These are phyloP conservation scores for Paramarasmius palmivorus DNA, from an alignment of 1,284 basidiomycete genomes.

Conservation along the genomic window DNA sequence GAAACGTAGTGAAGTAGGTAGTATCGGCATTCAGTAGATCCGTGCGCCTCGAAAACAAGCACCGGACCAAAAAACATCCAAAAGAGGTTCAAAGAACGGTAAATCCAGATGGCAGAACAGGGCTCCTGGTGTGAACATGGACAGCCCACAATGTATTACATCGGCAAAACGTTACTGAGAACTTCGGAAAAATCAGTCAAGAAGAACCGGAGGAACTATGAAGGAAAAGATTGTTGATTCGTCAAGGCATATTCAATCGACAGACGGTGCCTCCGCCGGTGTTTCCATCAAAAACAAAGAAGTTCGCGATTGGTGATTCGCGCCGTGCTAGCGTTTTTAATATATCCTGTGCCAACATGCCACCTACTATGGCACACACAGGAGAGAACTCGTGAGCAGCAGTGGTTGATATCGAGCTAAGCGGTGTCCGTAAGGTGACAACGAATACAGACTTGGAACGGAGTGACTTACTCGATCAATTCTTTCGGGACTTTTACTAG, in stretches of 20 bases:
- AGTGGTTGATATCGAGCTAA: conserved; percentile 64
- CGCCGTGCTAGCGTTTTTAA: conserved; percentile 88
- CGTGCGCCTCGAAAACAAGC: too few relatives aligned
- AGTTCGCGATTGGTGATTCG: conserved; percentile 91
- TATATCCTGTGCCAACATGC: conserved; percentile 93
- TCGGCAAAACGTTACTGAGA: too few relatives aligned
- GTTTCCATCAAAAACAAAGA: conserved; percentile 87
- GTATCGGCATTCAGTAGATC: too few relatives aligned
- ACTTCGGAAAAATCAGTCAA: too few relatives aligned
- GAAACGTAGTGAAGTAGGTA: too few relatives aligned
- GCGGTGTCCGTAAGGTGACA: conserved; percentile 3
- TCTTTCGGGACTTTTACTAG: conserved; percentile 54
- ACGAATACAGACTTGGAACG: conserved; percentile 5
- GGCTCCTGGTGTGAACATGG: too few relatives aligned
- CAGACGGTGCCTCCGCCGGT: conserved; percentile 74
- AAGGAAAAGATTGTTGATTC: too few relatives aligned
- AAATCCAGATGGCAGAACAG: too few relatives aligned
- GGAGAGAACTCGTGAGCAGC: conserved; percentile 87
- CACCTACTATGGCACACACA: conserved; percentile 90
- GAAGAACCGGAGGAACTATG: too few relatives aligned
- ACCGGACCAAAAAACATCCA: too few relatives aligned
- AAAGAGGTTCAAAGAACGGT: too few relatives aligned
- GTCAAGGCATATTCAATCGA: conserved; percentile 40
- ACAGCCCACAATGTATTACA: too few relatives aligned
- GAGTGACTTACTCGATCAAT: conserved; percentile 57